A percentile compares a stretch with the other conserved stretches of the same genome.
phyloP scores from a whole-genome alignment of 2,329 filamentous ascomycete species.

The Scorias spongiosa region DNA sequence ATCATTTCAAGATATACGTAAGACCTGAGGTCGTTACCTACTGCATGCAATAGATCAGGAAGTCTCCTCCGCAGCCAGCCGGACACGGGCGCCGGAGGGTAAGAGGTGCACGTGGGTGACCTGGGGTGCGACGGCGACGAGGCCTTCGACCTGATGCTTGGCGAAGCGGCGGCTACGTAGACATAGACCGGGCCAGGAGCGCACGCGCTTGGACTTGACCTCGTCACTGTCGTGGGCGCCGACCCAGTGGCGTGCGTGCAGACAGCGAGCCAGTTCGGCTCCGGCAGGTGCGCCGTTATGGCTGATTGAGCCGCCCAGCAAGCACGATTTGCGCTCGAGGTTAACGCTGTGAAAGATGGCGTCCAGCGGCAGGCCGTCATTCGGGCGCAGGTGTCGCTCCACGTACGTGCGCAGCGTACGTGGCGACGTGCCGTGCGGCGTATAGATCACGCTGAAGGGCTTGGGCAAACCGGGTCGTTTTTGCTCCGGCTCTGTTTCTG shows the following conservation, averaged over 20 bases:
- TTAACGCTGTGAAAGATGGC: constrained; percentile 52
- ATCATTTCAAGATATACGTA: too few species aligned
- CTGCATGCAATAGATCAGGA: too few species aligned
- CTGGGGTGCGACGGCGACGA: too few species aligned
- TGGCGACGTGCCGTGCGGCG: constrained; percentile 47
- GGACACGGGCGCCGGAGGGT: too few species aligned
- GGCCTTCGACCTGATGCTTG: constrained; percentile 29
- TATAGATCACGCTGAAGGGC: constrained; percentile 47
- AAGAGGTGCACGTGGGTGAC: too few species aligned
- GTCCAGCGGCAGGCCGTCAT: constrained; percentile 43
- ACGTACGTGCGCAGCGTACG: constrained; percentile 40
- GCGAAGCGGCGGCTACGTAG: constrained; percentile 33
- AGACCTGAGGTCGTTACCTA: too few species aligned
- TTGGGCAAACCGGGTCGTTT: constrained; percentile 4
- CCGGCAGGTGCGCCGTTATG: constrained; percentile 40
- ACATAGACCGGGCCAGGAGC: constrained; percentile 36
- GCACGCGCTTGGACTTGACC: constrained; percentile 34
- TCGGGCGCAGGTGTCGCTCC: constrained; percentile 38
- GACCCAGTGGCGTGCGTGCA: constrained; percentile 44
- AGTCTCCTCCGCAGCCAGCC: too few species aligned
- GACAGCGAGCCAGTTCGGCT: constrained; percentile 37
- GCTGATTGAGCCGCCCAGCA: constrained; percentile 44
- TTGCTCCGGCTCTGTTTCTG: too few species aligned
- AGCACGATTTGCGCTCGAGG: constrained; percentile 43
- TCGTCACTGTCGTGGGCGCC: constrained; percentile 40